These are phyloP conservation scores for Teratosphaeria viscida DNA, from an alignment of 2,329 filamentous ascomycete species.

Conservation along the genomic window DNA sequence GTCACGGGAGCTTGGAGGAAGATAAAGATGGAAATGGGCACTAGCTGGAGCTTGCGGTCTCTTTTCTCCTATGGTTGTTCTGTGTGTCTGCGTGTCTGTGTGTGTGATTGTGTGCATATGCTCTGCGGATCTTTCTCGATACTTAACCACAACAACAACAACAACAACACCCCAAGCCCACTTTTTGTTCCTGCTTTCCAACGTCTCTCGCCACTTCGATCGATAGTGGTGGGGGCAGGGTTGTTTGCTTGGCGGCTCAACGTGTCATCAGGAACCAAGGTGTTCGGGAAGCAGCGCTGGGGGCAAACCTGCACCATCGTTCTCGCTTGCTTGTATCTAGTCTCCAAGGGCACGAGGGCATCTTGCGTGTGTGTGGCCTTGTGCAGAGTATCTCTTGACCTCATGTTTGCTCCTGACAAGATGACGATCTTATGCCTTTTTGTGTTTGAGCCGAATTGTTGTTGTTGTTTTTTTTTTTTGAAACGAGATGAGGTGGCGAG, in stretches of 20 bases:
- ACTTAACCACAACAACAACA: background rate
- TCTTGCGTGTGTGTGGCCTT: too few species aligned
- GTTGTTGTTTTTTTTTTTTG: background rate
- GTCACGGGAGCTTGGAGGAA: background rate
- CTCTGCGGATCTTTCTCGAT: conserved; percentile 12
- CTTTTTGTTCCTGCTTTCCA: background rate
- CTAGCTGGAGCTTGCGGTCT: background rate
- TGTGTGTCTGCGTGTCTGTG: conserved; percentile 6
- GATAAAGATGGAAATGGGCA: background rate
- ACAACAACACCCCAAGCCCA: background rate
- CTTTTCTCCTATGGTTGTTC: conserved; percentile 1
- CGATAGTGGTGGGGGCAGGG: background rate
- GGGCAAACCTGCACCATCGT: background rate
- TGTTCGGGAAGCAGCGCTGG: background rate
- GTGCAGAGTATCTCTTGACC: too few species aligned
- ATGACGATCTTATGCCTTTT: background rate
- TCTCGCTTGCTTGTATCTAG: background rate
- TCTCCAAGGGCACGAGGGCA: background rate
- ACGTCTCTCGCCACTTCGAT: background rate
- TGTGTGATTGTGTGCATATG: conserved; percentile 10
- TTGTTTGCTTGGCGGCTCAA: too few species aligned
- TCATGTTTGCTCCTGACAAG: background rate
- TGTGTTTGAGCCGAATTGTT: background rate
- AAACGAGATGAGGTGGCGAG: background rate
- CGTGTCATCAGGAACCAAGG: too few species aligned